A percentile compares a stretch with the other conserved stretches of the same genome.
These are phyloP conservation scores for Mucor mucedo DNA, from an alignment of 371 early-diverging fungal species.

Conservation along the genomic window DNA sequence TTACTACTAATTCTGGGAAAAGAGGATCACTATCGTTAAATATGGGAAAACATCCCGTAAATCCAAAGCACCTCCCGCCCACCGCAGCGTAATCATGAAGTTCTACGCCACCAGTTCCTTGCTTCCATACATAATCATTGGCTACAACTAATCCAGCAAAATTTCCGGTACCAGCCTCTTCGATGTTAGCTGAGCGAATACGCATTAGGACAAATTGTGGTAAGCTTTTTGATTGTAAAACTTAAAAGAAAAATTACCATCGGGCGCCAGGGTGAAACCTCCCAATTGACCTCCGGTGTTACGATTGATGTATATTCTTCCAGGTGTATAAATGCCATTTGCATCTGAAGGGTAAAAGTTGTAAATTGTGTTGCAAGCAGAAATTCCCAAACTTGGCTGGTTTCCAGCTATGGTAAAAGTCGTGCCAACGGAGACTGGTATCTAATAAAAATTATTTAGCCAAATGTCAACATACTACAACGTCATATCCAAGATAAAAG, in stretches of 20 bases:
- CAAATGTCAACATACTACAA: too few species aligned
- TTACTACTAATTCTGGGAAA: not conserved
- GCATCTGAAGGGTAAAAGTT: constrained; percentile 33
- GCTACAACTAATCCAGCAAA: constrained; percentile 34
- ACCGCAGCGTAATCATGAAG: constrained; percentile 21
- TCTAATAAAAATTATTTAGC: constrained; percentile 15
- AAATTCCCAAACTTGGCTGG: constrained; percentile 13
- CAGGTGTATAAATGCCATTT: constrained; percentile 9
- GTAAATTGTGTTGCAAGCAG: constrained; percentile 18
- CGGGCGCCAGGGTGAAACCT: constrained; percentile 31
- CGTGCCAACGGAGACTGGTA: constrained; percentile 22
- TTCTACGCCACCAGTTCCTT: constrained; percentile 12
- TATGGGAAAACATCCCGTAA: constrained; percentile 28
- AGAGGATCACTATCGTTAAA: not conserved
- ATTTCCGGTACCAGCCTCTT: constrained; percentile 25
- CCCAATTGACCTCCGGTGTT: constrained; percentile 24
- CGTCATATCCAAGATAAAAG: constrained; percentile 18
- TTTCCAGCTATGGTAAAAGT: constrained; percentile 17
- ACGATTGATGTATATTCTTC: constrained; percentile 19
- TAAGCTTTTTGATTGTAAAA: too few species aligned
- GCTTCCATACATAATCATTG: constrained; percentile 21
- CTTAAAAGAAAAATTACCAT: constrained; percentile 16
- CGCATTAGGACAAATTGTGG: too few species aligned
- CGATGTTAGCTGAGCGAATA: constrained; percentile 10
- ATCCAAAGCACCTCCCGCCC: constrained; percentile 14